Percentiles rank a stretch among this genome's conserved stretches.
Evolutionary conservation across 495 filamentous ascomycete genomes (phyloP).

Genomic region (Viridothelium virens): DNA sequence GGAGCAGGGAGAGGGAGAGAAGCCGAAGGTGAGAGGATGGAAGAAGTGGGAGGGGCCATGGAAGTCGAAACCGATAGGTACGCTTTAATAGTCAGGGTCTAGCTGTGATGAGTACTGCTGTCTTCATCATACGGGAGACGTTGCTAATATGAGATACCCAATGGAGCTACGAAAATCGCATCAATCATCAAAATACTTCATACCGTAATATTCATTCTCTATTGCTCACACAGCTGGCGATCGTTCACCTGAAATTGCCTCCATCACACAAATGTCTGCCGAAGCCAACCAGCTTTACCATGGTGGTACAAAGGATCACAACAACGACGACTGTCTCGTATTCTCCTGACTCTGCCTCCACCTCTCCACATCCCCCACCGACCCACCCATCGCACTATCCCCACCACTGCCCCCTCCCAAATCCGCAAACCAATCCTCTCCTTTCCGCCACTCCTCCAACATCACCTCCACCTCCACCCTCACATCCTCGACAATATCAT

Average conservation of each 20-base stretch:
- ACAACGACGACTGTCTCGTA: neutral
- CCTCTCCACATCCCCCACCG: neutral
- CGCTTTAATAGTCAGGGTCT: neutral
- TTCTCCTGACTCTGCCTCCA: neutral
- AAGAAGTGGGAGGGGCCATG: neutral
- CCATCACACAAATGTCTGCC: too few species aligned
- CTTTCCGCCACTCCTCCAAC: conserved; percentile 53
- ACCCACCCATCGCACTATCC: neutral
- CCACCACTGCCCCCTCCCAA: neutral
- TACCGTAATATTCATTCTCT: too few species aligned
- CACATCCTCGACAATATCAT: conserved; percentile 61
- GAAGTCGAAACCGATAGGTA: neutral
- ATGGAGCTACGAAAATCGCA: too few species aligned
- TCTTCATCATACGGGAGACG: too few species aligned
- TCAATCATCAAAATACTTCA: too few species aligned
- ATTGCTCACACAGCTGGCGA: too few species aligned
- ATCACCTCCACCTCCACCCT: conserved; percentile 57
- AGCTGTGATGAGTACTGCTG: neutral
- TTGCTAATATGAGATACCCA: too few species aligned
- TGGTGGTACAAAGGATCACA: neutral
- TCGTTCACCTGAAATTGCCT: too few species aligned
- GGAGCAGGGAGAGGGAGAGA: neutral
- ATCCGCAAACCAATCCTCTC: conserved; percentile 9
- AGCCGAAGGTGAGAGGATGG: neutral
- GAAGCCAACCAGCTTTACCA: too few species aligned